phyloP scores from a whole-genome alignment of 2,329 filamentous ascomycete genomes.

The Chrysoporthe deuterocubensis region DNA sequence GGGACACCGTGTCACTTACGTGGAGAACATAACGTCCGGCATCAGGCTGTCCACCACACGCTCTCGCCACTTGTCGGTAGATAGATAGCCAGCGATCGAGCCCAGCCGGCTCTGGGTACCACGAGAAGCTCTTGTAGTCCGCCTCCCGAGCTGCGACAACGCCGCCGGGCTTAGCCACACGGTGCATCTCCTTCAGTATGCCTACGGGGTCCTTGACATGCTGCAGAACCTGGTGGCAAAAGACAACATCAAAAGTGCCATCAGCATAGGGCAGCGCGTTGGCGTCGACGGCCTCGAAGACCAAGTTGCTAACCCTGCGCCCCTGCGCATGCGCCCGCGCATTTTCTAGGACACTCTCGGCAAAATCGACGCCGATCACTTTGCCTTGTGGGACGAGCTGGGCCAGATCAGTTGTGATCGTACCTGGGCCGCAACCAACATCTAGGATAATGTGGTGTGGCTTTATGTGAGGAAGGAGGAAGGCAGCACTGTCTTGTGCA shows the following conservation, averaged over 20 bases:
- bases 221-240: constrained; percentile 47
- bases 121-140: constrained; percentile 27
- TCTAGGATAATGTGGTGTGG: constrained; percentile 47
- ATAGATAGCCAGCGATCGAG: constrained; percentile 19
- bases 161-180: constrained; percentile 49
- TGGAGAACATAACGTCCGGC: constrained; percentile 22
- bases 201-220: constrained; percentile 40
- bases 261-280: constrained; percentile 47
- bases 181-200: constrained; percentile 46
- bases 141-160: constrained; percentile 42
- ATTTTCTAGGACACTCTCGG: constrained; percentile 37
- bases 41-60: constrained; percentile 23
- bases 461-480: constrained; percentile 47
- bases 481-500: constrained; percentile 47
- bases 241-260: constrained; percentile 47
- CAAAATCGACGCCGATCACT: constrained; percentile 46
- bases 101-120: constrained; percentile 18
- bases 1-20: background rate
- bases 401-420: constrained; percentile 50
- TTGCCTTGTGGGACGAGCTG: constrained; percentile 44
- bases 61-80: constrained; percentile 16
- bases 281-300: constrained; percentile 39
- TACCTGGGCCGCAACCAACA: constrained; percentile 54
- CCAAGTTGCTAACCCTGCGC: constrained; percentile 30
- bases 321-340: constrained; percentile 34